Evolutionary conservation across 1,284 basidiomycete genomes (phyloP).

Genomic region (Sutorius eximius): DNA sequence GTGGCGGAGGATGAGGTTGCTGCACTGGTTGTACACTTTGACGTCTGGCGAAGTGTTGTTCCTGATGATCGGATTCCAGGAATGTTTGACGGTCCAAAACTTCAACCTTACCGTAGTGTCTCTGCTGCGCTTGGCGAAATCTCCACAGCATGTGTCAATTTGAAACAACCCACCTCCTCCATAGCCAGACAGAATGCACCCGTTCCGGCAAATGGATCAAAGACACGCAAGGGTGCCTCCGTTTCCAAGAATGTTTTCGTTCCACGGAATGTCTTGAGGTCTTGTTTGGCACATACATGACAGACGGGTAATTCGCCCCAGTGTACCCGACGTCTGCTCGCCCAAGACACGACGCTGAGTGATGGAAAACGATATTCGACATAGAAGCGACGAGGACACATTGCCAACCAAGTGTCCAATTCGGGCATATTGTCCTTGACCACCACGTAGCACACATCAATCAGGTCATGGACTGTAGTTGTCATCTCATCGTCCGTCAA

Average conservation of each 20-base stretch:
- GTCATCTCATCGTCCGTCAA: constrained; percentile 44
- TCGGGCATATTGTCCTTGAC: constrained; percentile 37
- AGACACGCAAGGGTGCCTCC: constrained; percentile 40
- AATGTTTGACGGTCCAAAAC: not conserved
- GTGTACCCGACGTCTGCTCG: constrained; percentile 29
- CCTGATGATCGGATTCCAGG: constrained; percentile 17
- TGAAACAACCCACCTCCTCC: constrained; percentile 49
- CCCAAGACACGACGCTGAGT: constrained; percentile 43
- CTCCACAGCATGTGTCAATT: constrained; percentile 65
- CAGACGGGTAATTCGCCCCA: constrained; percentile 46
- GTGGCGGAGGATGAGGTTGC: constrained; percentile 58
- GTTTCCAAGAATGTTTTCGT: constrained; percentile 34
- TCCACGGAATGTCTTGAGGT: constrained; percentile 33
- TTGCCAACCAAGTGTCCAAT: constrained; percentile 47
- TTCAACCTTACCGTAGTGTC: constrained; percentile 51
- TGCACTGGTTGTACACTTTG: constrained; percentile 56
- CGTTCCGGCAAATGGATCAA: constrained; percentile 68
- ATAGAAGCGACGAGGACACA: constrained; percentile 59
- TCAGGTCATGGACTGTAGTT: constrained; percentile 40
- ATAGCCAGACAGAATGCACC: constrained; percentile 64
- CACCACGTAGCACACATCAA: constrained; percentile 50
- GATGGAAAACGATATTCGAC: constrained; percentile 48
- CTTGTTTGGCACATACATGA: constrained; percentile 41
- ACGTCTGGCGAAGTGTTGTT: constrained; percentile 49
- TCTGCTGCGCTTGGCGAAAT: constrained; percentile 68